These are phyloP conservation scores for Tolypocladium ophioglossoides DNA, from an alignment of 2,329 filamentous ascomycete species.

Conservation along the genomic window DNA sequence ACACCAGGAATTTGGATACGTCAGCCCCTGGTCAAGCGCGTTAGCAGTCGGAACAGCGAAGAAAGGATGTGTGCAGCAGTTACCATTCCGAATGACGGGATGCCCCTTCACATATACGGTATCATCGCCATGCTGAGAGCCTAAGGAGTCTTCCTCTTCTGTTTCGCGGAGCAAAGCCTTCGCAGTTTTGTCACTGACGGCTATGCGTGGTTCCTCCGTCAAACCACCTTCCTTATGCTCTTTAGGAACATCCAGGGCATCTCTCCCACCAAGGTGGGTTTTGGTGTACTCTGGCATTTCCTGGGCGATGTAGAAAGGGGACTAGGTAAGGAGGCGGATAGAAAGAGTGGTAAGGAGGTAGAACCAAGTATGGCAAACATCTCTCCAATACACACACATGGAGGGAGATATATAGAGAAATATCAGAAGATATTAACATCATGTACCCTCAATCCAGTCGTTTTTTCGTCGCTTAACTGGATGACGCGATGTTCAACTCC, in stretches of 20 bases:
- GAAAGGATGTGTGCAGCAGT: no score
- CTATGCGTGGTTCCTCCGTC: background rate
- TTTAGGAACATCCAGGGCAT: background rate
- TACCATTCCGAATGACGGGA: background rate
- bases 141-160: background rate
- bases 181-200: background rate
- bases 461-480: no score
- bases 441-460: no score
- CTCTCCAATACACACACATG: no score
- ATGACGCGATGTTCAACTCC: no score
- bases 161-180: background rate
- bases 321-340: background rate
- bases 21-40: conserved; percentile 2
- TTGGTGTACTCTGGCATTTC: background rate
- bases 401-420: no score
- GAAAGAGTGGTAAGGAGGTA: background rate
- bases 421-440: no score
- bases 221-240: background rate
- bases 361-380: no score
- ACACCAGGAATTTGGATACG: conserved; percentile 10
- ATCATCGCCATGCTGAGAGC: background rate
- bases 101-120: background rate
- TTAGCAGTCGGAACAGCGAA: background rate
- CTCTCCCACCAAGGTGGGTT: background rate
- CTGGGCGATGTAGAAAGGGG: background rate